Evolutionary conservation across 345 rosid genomes (phyloP), one percentile per base, ranked within the genome.

Genomic region (Melastoma malabathricum): DNA sequence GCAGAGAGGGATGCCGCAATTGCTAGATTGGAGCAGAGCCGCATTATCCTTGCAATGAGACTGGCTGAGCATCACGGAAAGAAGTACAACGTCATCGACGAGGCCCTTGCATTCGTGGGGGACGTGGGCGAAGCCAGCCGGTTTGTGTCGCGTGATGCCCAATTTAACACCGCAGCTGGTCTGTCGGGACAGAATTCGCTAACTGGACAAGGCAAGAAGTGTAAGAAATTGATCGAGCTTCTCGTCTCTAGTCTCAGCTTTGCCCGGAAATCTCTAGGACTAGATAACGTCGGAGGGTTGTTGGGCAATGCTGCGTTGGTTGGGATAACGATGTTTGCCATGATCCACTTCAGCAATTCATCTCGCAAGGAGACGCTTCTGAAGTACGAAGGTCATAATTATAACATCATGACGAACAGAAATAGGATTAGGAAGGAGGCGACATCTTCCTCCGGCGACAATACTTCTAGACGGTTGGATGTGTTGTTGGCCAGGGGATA

Each of bases 1-100:
- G 90, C 86, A 14, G 97, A 92, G 73, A 74, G 82, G 71, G 97
- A 87, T 75, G 74, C 88, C 14, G 95, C 97, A 8, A 64, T 92
- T 63, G 94, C 94, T 16, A 72, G 80, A 60, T 58, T 92, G 61
- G 94, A 92, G 58, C 97, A 92, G 65, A 87, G 95, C 74, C 74
- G 97, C 71, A 70, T 82, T n/a, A 54, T 92, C 61, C 89, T 92
- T 13, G 89, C 90, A 45, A 64, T 81, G 88, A 76, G 94, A 61
- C 64, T 92, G 66, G 77, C 86, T 18, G 95, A 79, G 50, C 96
- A 87, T 64, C 80, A 72, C 13, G 98, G 95, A 18, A 81, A 83
- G 72, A 81, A 71, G 73, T 76, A 82, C 61, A 75, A 82, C 62
- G 97, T 92, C 57, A 67, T 92, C 27, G 94, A 87, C 57, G 98